Base-by-base conservation (phyloP, 495 filamentous ascomycete genomes). In the Chaetomidium leptoderma region DNA sequence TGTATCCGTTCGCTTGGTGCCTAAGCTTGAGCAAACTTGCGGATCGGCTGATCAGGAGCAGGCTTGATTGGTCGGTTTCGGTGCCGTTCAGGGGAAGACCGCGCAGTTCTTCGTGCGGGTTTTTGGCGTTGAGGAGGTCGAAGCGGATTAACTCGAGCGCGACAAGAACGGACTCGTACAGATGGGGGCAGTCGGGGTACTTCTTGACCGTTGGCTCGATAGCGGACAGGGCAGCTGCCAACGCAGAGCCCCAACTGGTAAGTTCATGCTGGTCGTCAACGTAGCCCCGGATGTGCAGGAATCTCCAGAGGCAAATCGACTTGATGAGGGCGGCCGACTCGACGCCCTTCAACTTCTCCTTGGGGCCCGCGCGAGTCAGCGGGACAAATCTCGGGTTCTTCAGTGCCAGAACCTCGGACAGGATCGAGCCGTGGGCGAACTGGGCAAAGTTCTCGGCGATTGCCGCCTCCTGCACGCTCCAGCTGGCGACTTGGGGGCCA, bases 1-100 rank as follows among this genome's bases (percentile, higher is more conserved):
- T 97, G 72, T 96, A 99, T 24, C 95, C 92, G 63, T 92, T 91
- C 6, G 79, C 74, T 61, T 89, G 81, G 67, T 99, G 93, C 30
- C 84, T 83, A 24, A 99, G 76, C 62, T 87, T 88, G 45, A 86
- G 83, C 61, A 97, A 77, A 49, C 86, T 90, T 14, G 92, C 87
- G 55, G 93, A 86, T 39, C 92, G 86, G 55, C 89, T 90, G 58
- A 97, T 83, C 30, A 97, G 80, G 58, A 92, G 78, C 37, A 88
- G 83, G 71, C 86, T 85, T 10, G 75, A 72, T 67, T 86, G 87
- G 63, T 92, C 78, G 13, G 76, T 70, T 1, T 78, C 75, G 9
- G 49, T 71, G 30, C 78, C 79, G 50, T 77, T 75, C 58, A 81
- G 66, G 5, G 80, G 78, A 1, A 78, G 64, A 14, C 80, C 79